These are phyloP conservation scores for Dictyostelium brefeldianum DNA, from an alignment of 78 protist species.

Conservation along the genomic window DNA sequence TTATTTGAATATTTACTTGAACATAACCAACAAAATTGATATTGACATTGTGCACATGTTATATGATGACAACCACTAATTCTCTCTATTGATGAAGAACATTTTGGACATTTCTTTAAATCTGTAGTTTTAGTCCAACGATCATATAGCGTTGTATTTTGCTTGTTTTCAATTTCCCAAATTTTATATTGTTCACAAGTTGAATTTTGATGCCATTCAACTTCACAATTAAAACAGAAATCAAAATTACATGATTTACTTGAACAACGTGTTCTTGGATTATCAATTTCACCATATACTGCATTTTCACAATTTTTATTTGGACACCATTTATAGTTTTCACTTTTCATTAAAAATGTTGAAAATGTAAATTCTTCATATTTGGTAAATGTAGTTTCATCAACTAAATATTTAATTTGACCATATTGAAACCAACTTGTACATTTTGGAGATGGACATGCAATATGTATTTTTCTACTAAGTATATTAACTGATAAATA, in stretches of 20 bases:
- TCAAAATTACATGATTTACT: slow-evolving; percentile 38
- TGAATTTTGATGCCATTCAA: slow-evolving; percentile 29
- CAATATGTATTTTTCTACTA: background rate
- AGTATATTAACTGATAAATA: background rate
- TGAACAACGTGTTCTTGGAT: slow-evolving; percentile 33
- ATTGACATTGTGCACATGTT: background rate
- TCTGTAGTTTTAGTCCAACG: slow-evolving; percentile 23
- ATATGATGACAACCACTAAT: slow-evolving; percentile 65
- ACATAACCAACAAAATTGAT: slow-evolving; percentile 44
- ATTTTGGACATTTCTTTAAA: slow-evolving; percentile 77
- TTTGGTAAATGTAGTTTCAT: slow-evolving; percentile 3
- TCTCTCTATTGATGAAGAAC: slow-evolving; percentile 37
- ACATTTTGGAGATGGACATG: slow-evolving; percentile 31
- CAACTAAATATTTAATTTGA: slow-evolving; percentile 15
- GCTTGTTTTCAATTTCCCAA: slow-evolving; percentile 1
- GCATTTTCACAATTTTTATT: slow-evolving; percentile 40
- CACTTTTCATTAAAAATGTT: slow-evolving; percentile 20
- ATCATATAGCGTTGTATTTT: slow-evolving; percentile 10
- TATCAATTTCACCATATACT: slow-evolving; percentile 36
- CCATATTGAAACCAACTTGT: slow-evolving; percentile 17
- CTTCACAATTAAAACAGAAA: slow-evolving; percentile 48
- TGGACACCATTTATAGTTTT: slow-evolving; percentile 59
- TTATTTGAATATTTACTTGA: slow-evolving; percentile 23
- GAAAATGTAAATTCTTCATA: slow-evolving; percentile 33
- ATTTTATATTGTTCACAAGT: slow-evolving; percentile 32